Evolutionary conservation across 148 eudicot genomes (phyloP), one percentile per base, ranked within the genome.

Genomic region (Amaranthus cruentus): DNA sequence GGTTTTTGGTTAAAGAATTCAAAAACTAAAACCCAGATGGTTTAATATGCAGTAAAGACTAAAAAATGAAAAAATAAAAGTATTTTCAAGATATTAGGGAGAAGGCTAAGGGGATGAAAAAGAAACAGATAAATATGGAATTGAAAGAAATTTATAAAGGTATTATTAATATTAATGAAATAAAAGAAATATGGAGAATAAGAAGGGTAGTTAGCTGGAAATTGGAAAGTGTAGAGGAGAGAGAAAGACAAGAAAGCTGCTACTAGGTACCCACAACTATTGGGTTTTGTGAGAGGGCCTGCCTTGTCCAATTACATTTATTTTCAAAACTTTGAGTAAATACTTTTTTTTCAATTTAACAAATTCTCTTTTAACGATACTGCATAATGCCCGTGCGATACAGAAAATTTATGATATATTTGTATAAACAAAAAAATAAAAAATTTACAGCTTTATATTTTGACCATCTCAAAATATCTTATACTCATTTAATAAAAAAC

Each of bases 221-320:
- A 66, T 66, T 72, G 76, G 21, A 57, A 78, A 78, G 66, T 48
- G 73, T 65, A 61, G 48, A 54, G 14, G 58, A 66, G 14, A 60
- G 64, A 44, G 60, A 65, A 18, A 47, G 74, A 78, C 73, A 79
- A 68, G 75, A 85, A 76, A 80, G 83, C 79, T 78, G 83, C 79
- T 62, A 70, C 75, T 80, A 77, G 81, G 79, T 18, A 8, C 78
- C 75, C 73, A 64, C 74, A 55, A 70, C 76, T 64, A 53, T 57
- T 66, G 62, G 71, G 78, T 57, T 64, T 6, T 15, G 46, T 57
- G 70, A 48, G 42, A 11, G 53, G 52, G 60, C 8, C 47, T 3
- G 67, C 14, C 42, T 70, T 55, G 18, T 28, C 42, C 64, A 70
- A 63, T 76, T 9, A 56, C 11, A 71, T 3, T 71, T 6, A 47